These are phyloP conservation scores for Fraxinus cuspidata DNA, from an alignment of 257 asterid genomes.

Conservation along the genomic window DNA sequence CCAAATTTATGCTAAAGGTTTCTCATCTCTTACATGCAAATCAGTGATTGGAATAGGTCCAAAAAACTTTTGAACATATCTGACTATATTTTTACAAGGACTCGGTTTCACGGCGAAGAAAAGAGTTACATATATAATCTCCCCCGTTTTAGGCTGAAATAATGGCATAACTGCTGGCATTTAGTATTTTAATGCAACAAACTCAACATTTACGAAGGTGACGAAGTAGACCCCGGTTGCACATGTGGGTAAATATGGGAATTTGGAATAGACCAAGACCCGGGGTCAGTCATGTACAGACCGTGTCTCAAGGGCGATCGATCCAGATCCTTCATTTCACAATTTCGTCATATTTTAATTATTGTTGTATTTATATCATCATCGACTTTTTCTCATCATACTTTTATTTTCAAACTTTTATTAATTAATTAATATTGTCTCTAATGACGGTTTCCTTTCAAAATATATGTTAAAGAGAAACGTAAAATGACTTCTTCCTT, in stretches of 20 bases:
- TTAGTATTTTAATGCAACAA: neutral
- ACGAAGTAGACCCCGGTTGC: neutral
- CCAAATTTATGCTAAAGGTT: no score
- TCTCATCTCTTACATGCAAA: neutral
- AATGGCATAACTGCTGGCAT: neutral
- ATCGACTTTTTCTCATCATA: no score
- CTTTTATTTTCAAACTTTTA: no score
- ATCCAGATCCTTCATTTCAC: conserved; percentile 15
- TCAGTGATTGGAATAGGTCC: neutral
- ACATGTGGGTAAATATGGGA: neutral
- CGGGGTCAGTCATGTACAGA: conserved; percentile 33
- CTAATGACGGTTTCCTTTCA: no score
- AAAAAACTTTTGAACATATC: neutral
- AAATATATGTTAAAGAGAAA: no score
- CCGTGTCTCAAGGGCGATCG: conserved; percentile 42
- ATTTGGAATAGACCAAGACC: neutral
- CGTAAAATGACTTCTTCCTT: no score
- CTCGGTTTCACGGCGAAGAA: neutral
- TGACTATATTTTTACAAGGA: neutral
- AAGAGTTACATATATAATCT: neutral
- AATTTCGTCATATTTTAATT: no score
- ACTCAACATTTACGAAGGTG: neutral
- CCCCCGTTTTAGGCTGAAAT: neutral
- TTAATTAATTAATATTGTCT: no score
- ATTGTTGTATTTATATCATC: no score